Evolutionary conservation across 768 basidiomycete species (phyloP).

Genomic region (Suillus brevipes): DNA sequence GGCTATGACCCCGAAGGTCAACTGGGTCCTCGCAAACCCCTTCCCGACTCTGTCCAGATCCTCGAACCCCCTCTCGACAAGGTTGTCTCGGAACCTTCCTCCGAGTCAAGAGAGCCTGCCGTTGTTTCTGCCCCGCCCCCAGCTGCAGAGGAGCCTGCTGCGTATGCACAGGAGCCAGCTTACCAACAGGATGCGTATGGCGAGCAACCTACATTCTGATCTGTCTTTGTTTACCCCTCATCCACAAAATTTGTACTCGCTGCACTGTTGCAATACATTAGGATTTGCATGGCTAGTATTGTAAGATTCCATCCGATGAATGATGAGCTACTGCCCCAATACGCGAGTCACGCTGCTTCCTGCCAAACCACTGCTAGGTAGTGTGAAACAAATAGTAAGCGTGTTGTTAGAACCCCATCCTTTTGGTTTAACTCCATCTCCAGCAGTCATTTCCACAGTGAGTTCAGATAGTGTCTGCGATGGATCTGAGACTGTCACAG

Average conservation of each 20-base stretch:
- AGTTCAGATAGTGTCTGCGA: conserved; percentile 49
- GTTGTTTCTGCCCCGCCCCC: conserved; percentile 49
- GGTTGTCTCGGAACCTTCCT: conserved; percentile 82
- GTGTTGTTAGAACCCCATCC: conserved; percentile 16
- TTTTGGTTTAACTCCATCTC: conserved; percentile 16
- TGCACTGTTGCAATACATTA: not conserved
- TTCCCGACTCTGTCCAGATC: conserved; percentile 93
- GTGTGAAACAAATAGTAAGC: conserved; percentile 36
- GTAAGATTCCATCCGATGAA: not conserved
- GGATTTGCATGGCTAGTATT: not conserved
- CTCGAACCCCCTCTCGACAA: conserved; percentile 90
- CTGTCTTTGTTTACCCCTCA: not conserved
- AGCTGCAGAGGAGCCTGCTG: conserved; percentile 50
- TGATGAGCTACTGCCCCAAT: conserved; percentile 10
- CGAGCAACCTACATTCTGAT: conserved; percentile 63
- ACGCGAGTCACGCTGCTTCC: conserved; percentile 47
- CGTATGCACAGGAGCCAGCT: conserved; percentile 32
- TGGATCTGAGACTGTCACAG: conserved; percentile 63
- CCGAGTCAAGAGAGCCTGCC: conserved; percentile 80
- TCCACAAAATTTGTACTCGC: conserved; percentile 5
- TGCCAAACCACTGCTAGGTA: conserved; percentile 49
- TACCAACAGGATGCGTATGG: conserved; percentile 45
- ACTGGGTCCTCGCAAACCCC: conserved; percentile 85
- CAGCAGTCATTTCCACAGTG: conserved; percentile 37
- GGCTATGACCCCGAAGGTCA: conserved; percentile 91